Evolutionary conservation across 495 filamentous ascomycete species (phyloP).

Genomic region (Articulospora tetracladia): DNA sequence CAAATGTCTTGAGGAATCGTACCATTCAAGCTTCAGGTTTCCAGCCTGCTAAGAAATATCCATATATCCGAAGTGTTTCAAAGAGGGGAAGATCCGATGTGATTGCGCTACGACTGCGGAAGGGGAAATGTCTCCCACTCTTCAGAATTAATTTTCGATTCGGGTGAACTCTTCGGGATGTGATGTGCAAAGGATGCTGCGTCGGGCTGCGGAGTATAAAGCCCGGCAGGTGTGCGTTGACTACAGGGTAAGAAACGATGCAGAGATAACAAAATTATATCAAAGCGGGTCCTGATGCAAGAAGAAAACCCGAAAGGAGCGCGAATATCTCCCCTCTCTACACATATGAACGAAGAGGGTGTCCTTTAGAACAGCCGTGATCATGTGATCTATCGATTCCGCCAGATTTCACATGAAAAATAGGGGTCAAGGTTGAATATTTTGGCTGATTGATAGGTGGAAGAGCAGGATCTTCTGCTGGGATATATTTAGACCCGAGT

Average conservation of each 20-base stretch:
- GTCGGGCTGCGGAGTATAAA: neutral
- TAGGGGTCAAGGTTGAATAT: neutral
- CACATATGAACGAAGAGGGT: neutral
- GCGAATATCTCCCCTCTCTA: neutral
- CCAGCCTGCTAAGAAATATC: no score
- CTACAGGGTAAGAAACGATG: neutral
- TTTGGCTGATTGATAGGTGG: neutral
- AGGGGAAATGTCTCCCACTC: no score
- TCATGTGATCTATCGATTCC: neutral
- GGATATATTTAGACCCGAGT: neutral
- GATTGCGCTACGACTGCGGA: no score
- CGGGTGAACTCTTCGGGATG: no score
- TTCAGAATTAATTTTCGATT: no score
- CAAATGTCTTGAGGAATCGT: no score
- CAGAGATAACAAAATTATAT: neutral
- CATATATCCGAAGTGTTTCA: no score
- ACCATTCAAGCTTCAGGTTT: no score
- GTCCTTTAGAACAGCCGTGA: neutral
- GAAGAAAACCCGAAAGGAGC: neutral
- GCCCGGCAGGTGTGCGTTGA: neutral
- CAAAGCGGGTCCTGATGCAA: neutral
- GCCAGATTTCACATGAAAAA: neutral
- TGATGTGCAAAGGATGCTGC: no score
- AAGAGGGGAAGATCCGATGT: no score
- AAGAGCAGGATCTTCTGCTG: neutral